These are phyloP conservation scores for Sporothrix curviconia DNA, from an alignment of 2,329 filamentous ascomycete species.

Conservation along the genomic window DNA sequence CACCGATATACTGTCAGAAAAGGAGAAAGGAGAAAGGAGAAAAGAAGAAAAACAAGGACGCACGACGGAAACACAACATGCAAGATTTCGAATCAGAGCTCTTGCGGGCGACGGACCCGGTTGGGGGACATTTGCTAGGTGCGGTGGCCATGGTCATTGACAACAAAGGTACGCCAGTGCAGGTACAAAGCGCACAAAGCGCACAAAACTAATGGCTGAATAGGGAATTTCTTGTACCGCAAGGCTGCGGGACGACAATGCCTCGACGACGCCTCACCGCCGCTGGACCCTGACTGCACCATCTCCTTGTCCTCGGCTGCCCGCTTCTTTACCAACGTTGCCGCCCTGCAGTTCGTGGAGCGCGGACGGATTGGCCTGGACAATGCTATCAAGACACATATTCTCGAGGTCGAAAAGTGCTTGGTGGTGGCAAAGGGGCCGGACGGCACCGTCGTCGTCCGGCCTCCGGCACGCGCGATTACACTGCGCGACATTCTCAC, in stretches of 20 bases:
- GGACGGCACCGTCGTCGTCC: background rate
- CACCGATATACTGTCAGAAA: too few relatives aligned
- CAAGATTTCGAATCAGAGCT: background rate
- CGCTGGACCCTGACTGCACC: constrained; percentile 1
- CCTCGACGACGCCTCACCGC: background rate
- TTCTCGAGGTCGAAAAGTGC: background rate
- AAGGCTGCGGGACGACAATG: background rate
- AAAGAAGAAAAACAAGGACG: background rate
- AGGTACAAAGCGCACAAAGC: background rate
- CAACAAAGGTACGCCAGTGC: constrained; percentile 1
- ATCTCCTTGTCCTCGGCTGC: constrained; percentile 11
- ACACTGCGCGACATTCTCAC: background rate
- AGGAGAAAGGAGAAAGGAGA: too few relatives aligned
- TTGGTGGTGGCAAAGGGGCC: background rate
- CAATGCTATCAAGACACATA: constrained; percentile 3
- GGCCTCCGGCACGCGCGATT: background rate
- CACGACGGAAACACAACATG: too few relatives aligned
- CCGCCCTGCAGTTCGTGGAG: constrained; percentile 14
- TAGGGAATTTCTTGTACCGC: background rate
- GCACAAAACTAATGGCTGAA: background rate
- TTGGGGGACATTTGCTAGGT: background rate
- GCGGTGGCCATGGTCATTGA: constrained; percentile 5
- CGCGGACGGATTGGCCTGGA: constrained; percentile 4
- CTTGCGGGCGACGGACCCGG: background rate
- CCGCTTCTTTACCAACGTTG: constrained; percentile 11